Percentiles rank a stretch among this genome's conserved stretches.
Conservation (phyloP, 1,139 yeast genomes). For the Suzukiozyma palmioleophila region DNA sequence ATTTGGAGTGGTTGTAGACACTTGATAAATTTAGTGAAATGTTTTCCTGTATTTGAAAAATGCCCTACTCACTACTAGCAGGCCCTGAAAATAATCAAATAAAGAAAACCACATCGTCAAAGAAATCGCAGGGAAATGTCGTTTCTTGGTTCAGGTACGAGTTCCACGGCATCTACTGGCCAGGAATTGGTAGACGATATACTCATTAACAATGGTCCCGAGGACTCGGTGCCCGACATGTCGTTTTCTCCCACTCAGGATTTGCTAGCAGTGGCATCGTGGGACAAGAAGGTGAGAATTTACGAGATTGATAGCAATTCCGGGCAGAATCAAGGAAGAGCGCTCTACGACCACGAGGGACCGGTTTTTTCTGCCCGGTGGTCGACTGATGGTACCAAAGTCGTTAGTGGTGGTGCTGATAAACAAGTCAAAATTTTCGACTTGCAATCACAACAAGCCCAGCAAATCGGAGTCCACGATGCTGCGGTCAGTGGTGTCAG, state of each 20-base stretch:
- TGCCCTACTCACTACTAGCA: too few relatives aligned
- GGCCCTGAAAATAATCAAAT: too few relatives aligned
- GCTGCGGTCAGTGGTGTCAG: slow-evolving; percentile 74
- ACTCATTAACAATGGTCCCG: slow-evolving; percentile 79
- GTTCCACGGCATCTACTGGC: slow-evolving; percentile 33
- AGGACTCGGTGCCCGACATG: slow-evolving; percentile 84
- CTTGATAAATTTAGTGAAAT: too few relatives aligned
- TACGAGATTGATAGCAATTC: slow-evolving; percentile 75
- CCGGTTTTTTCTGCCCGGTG: slow-evolving; percentile 84
- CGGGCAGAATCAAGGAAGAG: slow-evolving; percentile 78
- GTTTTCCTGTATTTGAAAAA: too few relatives aligned
- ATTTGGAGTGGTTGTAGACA: background rate
- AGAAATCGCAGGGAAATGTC: slow-evolving; percentile 20
- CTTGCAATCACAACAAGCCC: slow-evolving; percentile 73
- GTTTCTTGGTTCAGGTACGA: slow-evolving; percentile 20
- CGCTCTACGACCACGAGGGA: slow-evolving; percentile 83
- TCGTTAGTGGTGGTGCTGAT: slow-evolving; percentile 91
- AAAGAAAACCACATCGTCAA: background rate
- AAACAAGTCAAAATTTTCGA: slow-evolving; percentile 84
- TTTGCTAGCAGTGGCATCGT: slow-evolving; percentile 72
- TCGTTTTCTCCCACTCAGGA: slow-evolving; percentile 94
- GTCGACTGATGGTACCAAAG: slow-evolving; percentile 82
- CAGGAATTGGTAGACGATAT: slow-evolving; percentile 74
- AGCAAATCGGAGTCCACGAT: slow-evolving; percentile 84
- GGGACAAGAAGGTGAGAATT: slow-evolving; percentile 94